A percentile compares a stretch with the other conserved stretches of the same genome.
Evolutionary conservation across 2,329 filamentous ascomycete species (phyloP).

Genomic region (Pyrenochaeta sp.): DNA sequence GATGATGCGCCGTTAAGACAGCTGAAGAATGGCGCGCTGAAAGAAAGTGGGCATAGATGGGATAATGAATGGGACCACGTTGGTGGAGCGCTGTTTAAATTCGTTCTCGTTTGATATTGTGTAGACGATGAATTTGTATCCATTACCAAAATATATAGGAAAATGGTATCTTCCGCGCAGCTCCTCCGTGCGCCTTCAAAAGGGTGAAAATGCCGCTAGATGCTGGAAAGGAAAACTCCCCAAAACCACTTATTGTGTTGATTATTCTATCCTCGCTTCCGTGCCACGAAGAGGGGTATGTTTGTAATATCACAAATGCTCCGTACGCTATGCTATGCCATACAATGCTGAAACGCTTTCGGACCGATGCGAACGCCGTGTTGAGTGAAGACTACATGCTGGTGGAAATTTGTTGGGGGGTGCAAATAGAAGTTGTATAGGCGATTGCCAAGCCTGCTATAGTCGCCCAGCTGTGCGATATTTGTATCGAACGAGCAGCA

Average conservation of each 20-base stretch:
- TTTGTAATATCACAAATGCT: not conserved
- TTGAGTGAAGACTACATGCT: not conserved
- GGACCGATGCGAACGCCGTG: not conserved
- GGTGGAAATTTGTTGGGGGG: not conserved
- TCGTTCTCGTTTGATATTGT: not conserved
- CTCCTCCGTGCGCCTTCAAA: not conserved
- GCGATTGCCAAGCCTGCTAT: not conserved
- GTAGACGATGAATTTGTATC: not conserved
- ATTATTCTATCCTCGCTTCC: not conserved
- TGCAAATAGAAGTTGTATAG: not conserved
- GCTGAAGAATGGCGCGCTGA: constrained; percentile 73
- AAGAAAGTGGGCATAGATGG: constrained; percentile 82
- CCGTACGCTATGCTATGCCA: not conserved
- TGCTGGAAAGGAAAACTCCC: not conserved
- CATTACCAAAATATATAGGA: not conserved
- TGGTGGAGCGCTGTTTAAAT: constrained; percentile 72
- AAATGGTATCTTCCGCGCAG: not conserved
- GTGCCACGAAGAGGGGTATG: not conserved
- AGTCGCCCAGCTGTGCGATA: not conserved
- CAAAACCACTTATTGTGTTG: not conserved
- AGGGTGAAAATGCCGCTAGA: not conserved
- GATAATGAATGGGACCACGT: constrained; percentile 91
- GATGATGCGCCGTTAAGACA: constrained; percentile 63
- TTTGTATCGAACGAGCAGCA: not conserved
- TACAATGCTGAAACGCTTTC: not conserved